Percentiles rank a stretch among this genome's conserved stretches.
Evolutionary conservation across 352 stramenopile species (phyloP).

Genomic region (Globisporangium emineosum): DNA sequence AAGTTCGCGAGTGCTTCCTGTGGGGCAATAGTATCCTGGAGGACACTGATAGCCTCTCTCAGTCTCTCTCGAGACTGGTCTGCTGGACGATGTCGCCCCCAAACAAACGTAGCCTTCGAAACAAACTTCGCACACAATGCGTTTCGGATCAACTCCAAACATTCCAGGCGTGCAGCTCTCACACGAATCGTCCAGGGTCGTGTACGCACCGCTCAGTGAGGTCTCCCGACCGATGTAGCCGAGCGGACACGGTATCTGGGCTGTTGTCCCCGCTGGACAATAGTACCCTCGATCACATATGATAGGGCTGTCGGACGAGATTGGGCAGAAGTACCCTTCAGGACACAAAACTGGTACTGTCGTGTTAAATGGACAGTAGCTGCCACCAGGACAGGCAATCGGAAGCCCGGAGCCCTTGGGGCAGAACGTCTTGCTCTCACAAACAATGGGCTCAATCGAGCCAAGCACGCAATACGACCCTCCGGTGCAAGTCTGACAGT

Average conservation of each 20-base stretch:
- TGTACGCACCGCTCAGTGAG: constrained; percentile 47
- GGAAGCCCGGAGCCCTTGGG: constrained; percentile 43
- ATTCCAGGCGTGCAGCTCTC: constrained; percentile 73
- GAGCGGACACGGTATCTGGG: constrained; percentile 69
- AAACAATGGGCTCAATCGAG: constrained; percentile 44
- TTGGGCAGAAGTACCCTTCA: constrained; percentile 73
- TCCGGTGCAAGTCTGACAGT: constrained; percentile 48
- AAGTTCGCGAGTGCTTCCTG: constrained; percentile 43
- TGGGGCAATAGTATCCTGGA: constrained; percentile 70
- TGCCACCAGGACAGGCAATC: constrained; percentile 53
- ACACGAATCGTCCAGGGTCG: constrained; percentile 51
- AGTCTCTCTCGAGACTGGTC: constrained; percentile 41
- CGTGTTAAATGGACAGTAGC: constrained; percentile 79
- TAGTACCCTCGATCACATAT: constrained; percentile 64
- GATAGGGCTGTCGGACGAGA: constrained; percentile 25
- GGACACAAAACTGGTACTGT: constrained; percentile 50
- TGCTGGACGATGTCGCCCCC: constrained; percentile 53
- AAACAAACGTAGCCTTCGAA: constrained; percentile 85
- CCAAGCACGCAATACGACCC: constrained; percentile 62
- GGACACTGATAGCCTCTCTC: constrained; percentile 88
- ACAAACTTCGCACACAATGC: constrained; percentile 66
- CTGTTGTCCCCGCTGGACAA: constrained; percentile 51
- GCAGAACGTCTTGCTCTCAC: constrained; percentile 59
- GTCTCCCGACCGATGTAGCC: constrained; percentile 66
- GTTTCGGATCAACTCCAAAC: constrained; percentile 77